These are phyloP conservation scores for Tolypocladium cylindrosporum DNA, from an alignment of 2,329 filamentous ascomycete genomes.

Conservation along the genomic window DNA sequence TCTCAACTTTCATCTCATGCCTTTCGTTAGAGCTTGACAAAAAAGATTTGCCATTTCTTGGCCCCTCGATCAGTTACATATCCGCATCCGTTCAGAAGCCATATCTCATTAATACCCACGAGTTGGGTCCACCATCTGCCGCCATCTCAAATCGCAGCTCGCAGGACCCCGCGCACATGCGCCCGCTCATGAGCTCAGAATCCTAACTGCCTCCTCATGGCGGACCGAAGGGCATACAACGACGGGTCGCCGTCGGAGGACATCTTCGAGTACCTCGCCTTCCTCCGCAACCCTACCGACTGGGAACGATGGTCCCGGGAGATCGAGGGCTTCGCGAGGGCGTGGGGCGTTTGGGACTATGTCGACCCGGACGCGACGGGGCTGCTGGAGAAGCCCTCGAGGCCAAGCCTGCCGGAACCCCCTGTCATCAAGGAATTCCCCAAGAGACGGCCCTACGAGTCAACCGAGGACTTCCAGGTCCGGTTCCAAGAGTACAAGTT, in stretches of 20 bases:
- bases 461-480: not conserved
- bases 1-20: too few species aligned
- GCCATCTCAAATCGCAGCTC: too few species aligned
- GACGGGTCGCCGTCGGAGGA: not conserved
- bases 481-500: not conserved
- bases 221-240: not conserved
- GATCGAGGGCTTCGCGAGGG: not conserved
- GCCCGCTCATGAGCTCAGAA: not conserved
- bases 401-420: not conserved
- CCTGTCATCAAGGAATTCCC: not conserved
- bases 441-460: not conserved
- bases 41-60: not conserved
- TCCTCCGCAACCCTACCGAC: not conserved
- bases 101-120: not conserved
- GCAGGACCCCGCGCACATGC: not conserved
- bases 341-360: not conserved
- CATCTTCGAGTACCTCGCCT: not conserved
- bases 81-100: not conserved
- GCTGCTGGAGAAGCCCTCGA: not conserved
- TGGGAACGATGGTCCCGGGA: not conserved
- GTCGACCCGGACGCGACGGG: not conserved
- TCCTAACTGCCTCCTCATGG: not conserved
- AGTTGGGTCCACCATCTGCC: not conserved
- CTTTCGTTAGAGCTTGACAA: too few species aligned
- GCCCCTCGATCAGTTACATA: not conserved